phyloP scores from a whole-genome alignment of 768 basidiomycete genomes.

The Rhodocollybia butyracea region DNA sequence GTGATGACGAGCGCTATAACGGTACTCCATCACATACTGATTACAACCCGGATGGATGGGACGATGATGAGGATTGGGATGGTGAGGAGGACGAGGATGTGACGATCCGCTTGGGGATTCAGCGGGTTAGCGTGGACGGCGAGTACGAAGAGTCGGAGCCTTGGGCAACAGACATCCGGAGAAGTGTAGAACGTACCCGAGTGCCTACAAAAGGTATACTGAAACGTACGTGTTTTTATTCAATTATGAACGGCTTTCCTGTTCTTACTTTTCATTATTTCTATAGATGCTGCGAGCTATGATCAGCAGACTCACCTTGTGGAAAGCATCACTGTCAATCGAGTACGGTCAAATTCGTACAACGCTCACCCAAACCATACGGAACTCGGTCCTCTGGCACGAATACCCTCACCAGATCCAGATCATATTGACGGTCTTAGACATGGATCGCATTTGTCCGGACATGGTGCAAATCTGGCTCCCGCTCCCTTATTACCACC shows the following conservation, averaged over 20 bases:
- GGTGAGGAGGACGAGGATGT: constrained; percentile 68
- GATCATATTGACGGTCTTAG: constrained; percentile 85
- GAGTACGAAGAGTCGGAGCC: constrained; percentile 61
- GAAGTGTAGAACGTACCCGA: constrained; percentile 65
- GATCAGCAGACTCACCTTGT: constrained; percentile 55
- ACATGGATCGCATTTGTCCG: constrained; percentile 55
- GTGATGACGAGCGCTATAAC: constrained; percentile 48
- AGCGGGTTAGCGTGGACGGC: constrained; percentile 44
- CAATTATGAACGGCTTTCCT: no score
- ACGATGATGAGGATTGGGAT: constrained; percentile 79
- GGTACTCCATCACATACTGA: constrained; percentile 30
- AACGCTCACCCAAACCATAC: constrained; percentile 47
- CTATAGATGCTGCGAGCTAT: constrained; percentile 64
- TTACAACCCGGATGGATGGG: constrained; percentile 58
- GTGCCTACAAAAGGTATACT: constrained; percentile 81
- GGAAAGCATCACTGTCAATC: constrained; percentile 45
- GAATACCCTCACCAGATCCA: constrained; percentile 80
- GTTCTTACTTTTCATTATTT: not conserved
- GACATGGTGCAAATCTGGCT: constrained; percentile 29
- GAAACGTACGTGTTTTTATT: constrained; percentile 68
- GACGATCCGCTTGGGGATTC: constrained; percentile 65
- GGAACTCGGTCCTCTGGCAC: constrained; percentile 74
- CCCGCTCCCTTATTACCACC: not conserved
- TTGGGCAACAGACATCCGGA: constrained; percentile 74
- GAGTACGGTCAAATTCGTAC: constrained; percentile 84